Conservation (phyloP, 768 basidiomycete genomes). For the Boletus patriciae region DNA sequence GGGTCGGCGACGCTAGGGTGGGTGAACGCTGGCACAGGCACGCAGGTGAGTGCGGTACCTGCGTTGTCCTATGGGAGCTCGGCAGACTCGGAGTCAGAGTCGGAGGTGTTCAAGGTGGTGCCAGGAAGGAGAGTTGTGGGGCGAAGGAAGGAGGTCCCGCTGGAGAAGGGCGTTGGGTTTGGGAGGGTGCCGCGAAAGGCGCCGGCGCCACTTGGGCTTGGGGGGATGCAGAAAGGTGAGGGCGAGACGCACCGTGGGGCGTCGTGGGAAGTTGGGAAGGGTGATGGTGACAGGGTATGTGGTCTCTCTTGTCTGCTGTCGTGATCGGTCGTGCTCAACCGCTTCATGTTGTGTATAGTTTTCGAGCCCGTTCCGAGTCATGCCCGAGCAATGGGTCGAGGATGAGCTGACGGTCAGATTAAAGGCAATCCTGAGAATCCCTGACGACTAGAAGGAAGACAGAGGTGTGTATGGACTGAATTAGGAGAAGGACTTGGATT, state of each 20-base stretch:
- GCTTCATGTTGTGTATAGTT: not conserved
- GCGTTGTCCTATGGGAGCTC: conserved; percentile 15
- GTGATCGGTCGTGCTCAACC: not conserved
- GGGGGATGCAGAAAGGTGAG: not conserved
- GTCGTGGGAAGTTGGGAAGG: not conserved
- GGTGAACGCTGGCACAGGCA: not conserved
- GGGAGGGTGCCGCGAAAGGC: conserved; percentile 8
- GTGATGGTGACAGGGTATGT: conserved; percentile 1
- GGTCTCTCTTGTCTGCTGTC: not conserved
- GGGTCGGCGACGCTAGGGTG: not conserved
- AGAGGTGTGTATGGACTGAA: not conserved
- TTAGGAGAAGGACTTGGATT: not conserved
- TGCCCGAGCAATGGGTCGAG: conserved; percentile 6
- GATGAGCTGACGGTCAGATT: conserved; percentile 10
- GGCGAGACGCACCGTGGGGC: not conserved
- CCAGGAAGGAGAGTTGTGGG: not conserved
- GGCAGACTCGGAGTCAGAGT: conserved; percentile 7
- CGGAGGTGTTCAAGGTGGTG: conserved; percentile 3
- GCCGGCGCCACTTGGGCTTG: not conserved
- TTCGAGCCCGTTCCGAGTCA: not conserved
- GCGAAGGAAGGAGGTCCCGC: not conserved
- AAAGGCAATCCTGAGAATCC: not conserved
- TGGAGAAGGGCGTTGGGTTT: conserved; percentile 8
- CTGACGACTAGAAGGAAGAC: not conserved
- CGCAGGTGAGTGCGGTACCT: conserved; percentile 3